Evolutionary conservation across 2,329 filamentous ascomycete species (phyloP), one percentile per base, ranked within the genome.

Genomic region (Trichoderma guizhouense): DNA sequence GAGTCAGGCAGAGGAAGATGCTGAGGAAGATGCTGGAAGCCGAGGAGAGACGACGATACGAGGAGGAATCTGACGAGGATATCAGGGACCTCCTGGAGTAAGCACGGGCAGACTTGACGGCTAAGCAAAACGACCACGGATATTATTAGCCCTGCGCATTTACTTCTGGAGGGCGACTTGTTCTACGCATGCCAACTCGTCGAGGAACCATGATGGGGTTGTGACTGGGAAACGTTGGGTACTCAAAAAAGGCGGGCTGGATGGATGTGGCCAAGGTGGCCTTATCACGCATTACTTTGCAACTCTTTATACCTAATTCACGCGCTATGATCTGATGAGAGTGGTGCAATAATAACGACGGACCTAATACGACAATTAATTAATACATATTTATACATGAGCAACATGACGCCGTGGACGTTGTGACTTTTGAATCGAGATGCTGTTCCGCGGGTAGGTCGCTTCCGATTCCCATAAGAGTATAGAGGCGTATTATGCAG

Each of bases 31-130:
- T 92, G 77, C 80, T 93, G 73, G 89, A 90, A 76, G 87, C 85
- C 75, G 91, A 92, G 82, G 84, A 88, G 82, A 81, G 88, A 76
- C 83, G 86, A 75, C 86, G 89, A 64, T 89, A 91, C 76, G 88
- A 91, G 72, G 86, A 92, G 75, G 89, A 91, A 73, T 91, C 93
- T 79, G 91, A 92, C 82, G 91, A 94, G 79, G 67, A 69, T 30
- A 91, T 95, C 76, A 87, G 90, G 78, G 90, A 94, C 81, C 89
- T 91, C 76, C 80, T 94, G 79, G 85, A 71, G 60, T 69, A n/a
- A 62, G 55, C 39, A 53, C 30, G 57, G 57, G n/a, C 34, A 47
- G n/a, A 21, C 15, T 60, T 5, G 65, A 36, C 21, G 34, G 21
- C 26, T n/a, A 18, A 36, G 62, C 69, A 71, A 30, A 51, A 7